A percentile compares a stretch with the other conserved stretches of the same genome.
These are phyloP conservation scores for Apiospora pterosperma DNA, from an alignment of 2,329 filamentous ascomycete species.

Conservation along the genomic window DNA sequence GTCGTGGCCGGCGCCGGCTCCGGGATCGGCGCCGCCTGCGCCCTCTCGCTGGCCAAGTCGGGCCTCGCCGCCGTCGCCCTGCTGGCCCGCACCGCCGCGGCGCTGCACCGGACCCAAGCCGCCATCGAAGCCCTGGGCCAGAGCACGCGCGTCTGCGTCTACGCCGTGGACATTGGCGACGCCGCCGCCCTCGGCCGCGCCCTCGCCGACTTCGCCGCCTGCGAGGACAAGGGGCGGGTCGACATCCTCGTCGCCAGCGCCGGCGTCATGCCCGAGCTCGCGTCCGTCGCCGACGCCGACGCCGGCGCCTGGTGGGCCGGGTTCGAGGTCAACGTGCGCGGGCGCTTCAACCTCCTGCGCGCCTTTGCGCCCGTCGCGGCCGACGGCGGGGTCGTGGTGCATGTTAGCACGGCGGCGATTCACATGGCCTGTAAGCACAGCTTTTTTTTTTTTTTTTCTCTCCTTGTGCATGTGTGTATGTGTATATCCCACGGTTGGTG, in stretches of 20 bases:
- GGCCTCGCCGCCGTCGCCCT: slow-evolving; percentile 49
- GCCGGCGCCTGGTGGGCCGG: slow-evolving; percentile 20
- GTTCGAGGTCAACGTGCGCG: slow-evolving; percentile 22
- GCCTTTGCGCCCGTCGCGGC: slow-evolving; percentile 15
- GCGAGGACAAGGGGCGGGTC: slow-evolving; percentile 5
- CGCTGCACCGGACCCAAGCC: slow-evolving; percentile 21
- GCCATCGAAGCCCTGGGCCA: slow-evolving; percentile 15
- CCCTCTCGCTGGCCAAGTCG: slow-evolving; percentile 35
- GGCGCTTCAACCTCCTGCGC: slow-evolving; percentile 17
- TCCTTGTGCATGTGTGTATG: too few relatives aligned
- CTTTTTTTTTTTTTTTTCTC: neutral
- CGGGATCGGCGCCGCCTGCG: slow-evolving; percentile 44
- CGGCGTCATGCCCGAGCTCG: slow-evolving; percentile 16
- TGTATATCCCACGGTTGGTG: neutral
- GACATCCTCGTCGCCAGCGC: slow-evolving; percentile 27
- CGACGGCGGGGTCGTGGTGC: slow-evolving; percentile 17
- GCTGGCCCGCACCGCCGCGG: slow-evolving; percentile 23
- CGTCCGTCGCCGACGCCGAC: slow-evolving; percentile 14
- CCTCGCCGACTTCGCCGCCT: neutral
- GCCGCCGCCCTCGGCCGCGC: slow-evolving; percentile 5
- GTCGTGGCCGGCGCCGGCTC: slow-evolving; percentile 53
- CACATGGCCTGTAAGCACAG: slow-evolving; percentile 2
- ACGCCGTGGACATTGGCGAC: slow-evolving; percentile 15
- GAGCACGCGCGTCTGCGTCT: slow-evolving; percentile 13
- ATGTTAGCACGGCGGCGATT: slow-evolving; percentile 17